Conservation (phyloP, 352 stramenopile species). For the Heterotrichella gracilis region DNA sequence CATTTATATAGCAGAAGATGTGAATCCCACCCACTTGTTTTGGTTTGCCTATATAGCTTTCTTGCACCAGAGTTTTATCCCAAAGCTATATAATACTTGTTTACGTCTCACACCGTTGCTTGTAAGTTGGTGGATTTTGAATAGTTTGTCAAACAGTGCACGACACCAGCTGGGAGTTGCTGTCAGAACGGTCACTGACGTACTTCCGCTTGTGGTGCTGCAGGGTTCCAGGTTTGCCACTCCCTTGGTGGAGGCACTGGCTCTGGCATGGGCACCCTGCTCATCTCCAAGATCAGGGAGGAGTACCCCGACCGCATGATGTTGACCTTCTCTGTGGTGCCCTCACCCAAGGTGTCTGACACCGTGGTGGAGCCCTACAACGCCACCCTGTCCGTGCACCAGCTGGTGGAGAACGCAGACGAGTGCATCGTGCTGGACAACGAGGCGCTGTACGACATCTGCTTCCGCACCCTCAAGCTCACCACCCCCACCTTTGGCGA, state of each 20-base stretch:
- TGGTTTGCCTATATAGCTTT: too few species aligned
- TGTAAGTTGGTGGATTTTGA: too few species aligned
- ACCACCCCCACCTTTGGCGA: constrained; percentile 87
- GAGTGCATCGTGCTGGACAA: constrained; percentile 97
- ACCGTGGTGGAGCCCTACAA: constrained; percentile 99
- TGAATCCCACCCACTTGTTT: too few species aligned
- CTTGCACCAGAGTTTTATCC: too few species aligned
- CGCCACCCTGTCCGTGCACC: constrained; percentile 84
- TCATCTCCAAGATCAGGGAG: constrained; percentile 91
- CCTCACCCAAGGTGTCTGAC: constrained; percentile 75
- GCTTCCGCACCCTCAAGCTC: constrained; percentile 94
- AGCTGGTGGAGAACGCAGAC: constrained; percentile 97
- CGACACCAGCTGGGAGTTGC: too few species aligned
- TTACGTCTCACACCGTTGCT: too few species aligned
- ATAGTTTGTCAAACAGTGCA: too few species aligned
- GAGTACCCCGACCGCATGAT: constrained; percentile 95
- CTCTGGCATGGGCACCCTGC: constrained; percentile 85
- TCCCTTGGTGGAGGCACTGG: constrained; percentile 91
- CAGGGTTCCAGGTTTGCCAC: constrained; percentile 96
- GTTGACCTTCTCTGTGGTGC: constrained; percentile 92
- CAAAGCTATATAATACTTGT: too few species aligned
- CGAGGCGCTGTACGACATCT: constrained; percentile 98
- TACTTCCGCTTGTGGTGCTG: too few species aligned
- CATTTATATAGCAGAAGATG: too few species aligned
- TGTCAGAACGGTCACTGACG: too few species aligned